Conservation (phyloP, 1,284 basidiomycete genomes). For the Sporisorium exsertum region DNA sequence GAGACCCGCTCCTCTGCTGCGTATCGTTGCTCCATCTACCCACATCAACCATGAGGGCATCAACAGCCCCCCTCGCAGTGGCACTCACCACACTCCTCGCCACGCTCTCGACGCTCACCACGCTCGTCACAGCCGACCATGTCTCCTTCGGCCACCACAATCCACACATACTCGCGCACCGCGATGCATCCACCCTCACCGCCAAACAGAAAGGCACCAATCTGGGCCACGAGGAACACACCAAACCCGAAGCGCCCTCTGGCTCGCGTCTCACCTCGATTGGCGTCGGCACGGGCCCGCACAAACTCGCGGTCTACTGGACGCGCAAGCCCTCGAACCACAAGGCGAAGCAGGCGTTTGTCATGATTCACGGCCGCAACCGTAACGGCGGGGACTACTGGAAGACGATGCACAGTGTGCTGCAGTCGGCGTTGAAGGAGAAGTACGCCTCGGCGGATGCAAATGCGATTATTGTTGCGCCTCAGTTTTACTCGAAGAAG, state of each 20-base stretch:
- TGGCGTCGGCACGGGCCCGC: conserved; percentile 29
- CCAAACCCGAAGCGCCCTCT: conserved; percentile 34
- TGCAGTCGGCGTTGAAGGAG: conserved; percentile 44
- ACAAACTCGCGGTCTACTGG: conserved; percentile 58
- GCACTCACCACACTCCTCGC: conserved; percentile 13
- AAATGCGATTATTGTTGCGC: conserved; percentile 60
- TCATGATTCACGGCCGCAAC: conserved; percentile 66
- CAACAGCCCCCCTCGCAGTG: not conserved
- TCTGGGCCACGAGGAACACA: conserved; percentile 49
- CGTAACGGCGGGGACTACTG: conserved; percentile 61
- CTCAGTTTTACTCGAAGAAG: conserved; percentile 58
- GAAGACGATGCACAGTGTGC: conserved; percentile 56
- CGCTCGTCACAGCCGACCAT: conserved; percentile 9
- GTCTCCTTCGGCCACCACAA: conserved; percentile 17
- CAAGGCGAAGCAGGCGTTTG: conserved; percentile 54
- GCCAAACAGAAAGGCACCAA: conserved; percentile 19
- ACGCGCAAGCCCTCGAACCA: conserved; percentile 30
- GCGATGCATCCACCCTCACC: conserved; percentile 50
- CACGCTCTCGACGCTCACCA: conserved; percentile 4
- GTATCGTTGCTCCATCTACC: not conserved
- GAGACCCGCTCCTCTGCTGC: not conserved
- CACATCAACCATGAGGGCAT: not conserved
- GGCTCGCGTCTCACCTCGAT: conserved; percentile 51
- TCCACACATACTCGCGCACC: not conserved
- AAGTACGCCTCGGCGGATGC: conserved; percentile 32